These are phyloP conservation scores for Podaxis carcinomalis DNA, from an alignment of 768 basidiomycete genomes.

Conservation along the genomic window DNA sequence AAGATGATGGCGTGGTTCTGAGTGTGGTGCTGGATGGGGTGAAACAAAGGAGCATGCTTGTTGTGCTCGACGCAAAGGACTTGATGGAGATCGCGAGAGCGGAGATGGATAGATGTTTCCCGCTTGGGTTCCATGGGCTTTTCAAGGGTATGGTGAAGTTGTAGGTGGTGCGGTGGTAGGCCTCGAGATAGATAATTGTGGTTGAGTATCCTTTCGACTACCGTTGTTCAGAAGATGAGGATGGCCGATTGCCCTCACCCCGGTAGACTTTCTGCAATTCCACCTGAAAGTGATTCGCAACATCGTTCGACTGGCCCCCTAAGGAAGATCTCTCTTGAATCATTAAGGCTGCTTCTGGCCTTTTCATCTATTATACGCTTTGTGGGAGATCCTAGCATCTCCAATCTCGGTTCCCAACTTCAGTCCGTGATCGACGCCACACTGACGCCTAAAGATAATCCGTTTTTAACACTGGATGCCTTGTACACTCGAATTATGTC, in stretches of 20 bases:
- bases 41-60: conserved; percentile 2
- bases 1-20: conserved; percentile 2
- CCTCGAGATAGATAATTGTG: no score
- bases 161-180: no score
- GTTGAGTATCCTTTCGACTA: no score
- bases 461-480: neutral
- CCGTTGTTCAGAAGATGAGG: no score
- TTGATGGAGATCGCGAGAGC: conserved; percentile 2
- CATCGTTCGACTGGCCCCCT: no score
- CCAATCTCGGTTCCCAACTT: neutral
- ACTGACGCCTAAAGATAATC: neutral
- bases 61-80: conserved; percentile 4
- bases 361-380: neutral
- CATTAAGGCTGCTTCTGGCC: neutral
- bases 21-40: neutral
- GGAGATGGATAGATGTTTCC: conserved; percentile 6
- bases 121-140: conserved; percentile 2
- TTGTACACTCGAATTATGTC: neutral
- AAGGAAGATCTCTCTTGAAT: no score
- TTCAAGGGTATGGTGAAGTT: neutral
- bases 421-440: neutral
- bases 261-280: no score
- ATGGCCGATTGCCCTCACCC: no score
- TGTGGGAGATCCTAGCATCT: neutral
- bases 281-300: no score